A percentile compares a stretch with the other conserved stretches of the same genome.
These are phyloP conservation scores for Inga leiocalycina DNA, from an alignment of 306 rosid species.

Conservation along the genomic window DNA sequence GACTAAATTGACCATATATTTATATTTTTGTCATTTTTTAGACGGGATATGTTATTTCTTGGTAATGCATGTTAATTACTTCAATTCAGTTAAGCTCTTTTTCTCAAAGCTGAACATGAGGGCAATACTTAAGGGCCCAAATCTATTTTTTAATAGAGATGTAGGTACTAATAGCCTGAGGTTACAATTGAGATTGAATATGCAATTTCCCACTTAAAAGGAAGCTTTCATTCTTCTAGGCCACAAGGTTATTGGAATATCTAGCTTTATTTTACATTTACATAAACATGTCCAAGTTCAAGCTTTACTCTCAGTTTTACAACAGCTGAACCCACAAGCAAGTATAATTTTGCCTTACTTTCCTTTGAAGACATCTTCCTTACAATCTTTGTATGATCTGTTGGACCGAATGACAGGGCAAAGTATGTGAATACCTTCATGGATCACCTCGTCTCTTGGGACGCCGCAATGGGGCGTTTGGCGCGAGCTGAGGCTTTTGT, in stretches of 20 bases:
- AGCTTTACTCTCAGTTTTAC: too few species aligned
- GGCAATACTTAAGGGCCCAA: not conserved
- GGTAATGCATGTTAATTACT: not conserved
- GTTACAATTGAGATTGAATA: too few species aligned
- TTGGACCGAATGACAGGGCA: conserved; percentile 77
- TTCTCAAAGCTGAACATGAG: not conserved
- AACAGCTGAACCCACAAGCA: not conserved
- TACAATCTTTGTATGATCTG: conserved; percentile 22
- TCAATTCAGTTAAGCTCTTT: not conserved
- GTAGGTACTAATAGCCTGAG: too few species aligned
- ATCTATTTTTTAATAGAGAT: too few species aligned
- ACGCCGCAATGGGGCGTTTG: conserved; percentile 67
- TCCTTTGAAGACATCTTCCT: conserved; percentile 4
- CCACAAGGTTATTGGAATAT: too few species aligned
- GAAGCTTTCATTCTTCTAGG: too few species aligned
- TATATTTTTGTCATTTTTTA: not conserved
- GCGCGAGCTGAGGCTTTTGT: conserved; percentile 74
- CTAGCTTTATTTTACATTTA: too few species aligned
- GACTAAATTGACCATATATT: not conserved
- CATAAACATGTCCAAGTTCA: not conserved
- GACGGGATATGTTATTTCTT: not conserved
- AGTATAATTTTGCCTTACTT: conserved; percentile 14
- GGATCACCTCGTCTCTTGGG: conserved; percentile 94
- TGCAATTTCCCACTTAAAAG: too few species aligned
- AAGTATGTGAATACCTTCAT: conserved; percentile 73